These are phyloP conservation scores for Penicillium egyptiacum DNA, from an alignment of 495 filamentous ascomycete genomes.

Conservation along the genomic window DNA sequence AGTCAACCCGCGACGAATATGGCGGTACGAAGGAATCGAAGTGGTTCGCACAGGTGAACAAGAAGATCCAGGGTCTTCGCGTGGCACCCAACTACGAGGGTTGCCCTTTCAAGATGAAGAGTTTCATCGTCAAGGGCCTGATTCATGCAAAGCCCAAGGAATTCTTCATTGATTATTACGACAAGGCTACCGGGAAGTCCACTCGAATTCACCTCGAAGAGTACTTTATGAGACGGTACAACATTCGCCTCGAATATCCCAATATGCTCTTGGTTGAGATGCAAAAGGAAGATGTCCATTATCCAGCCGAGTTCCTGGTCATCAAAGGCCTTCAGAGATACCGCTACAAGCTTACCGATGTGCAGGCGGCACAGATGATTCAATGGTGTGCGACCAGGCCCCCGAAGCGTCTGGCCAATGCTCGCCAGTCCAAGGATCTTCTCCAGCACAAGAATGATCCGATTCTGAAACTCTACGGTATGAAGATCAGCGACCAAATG, in stretches of 20 bases:
- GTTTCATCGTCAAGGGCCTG: constrained; percentile 65
- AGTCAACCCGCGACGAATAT: constrained; percentile 22
- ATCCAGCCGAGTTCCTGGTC: constrained; percentile 75
- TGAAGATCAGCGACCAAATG: constrained; percentile 64
- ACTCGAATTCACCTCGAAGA: constrained; percentile 54
- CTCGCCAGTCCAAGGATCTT: constrained; percentile 62
- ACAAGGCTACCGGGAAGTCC: constrained; percentile 44
- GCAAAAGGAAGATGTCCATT: constrained; percentile 58
- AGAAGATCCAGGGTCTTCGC: constrained; percentile 60
- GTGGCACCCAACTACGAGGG: constrained; percentile 65
- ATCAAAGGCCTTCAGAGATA: constrained; percentile 71
- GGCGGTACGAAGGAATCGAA: constrained; percentile 24
- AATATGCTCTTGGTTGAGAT: constrained; percentile 72
- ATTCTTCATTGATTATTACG: constrained; percentile 57
- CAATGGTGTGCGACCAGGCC: constrained; percentile 75
- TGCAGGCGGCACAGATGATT: constrained; percentile 76
- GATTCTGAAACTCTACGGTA: constrained; percentile 64
- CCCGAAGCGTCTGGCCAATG: constrained; percentile 55
- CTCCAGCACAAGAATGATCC: constrained; percentile 69
- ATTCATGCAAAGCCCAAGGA: constrained; percentile 53
- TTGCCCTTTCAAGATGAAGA: constrained; percentile 40
- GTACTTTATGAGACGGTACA: constrained; percentile 70
- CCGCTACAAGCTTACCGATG: constrained; percentile 70
- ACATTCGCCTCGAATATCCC: constrained; percentile 51
- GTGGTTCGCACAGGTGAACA: constrained; percentile 30